Conservation (phyloP, 2,329 filamentous ascomycete species). For the Microsporum canis region DNA sequence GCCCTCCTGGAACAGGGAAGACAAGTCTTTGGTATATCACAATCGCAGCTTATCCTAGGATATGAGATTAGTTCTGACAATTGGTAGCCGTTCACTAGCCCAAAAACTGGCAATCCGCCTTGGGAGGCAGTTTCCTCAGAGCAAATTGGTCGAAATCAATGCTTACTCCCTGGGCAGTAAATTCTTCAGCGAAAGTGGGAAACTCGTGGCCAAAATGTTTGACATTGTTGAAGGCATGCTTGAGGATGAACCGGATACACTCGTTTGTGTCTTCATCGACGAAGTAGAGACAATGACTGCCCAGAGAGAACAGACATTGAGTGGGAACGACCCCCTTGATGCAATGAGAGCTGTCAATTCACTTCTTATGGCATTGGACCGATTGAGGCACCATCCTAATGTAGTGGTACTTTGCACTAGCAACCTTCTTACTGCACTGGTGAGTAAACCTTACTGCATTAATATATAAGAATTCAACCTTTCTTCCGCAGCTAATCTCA, state of each 20-base stretch:
- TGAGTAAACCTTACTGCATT: constrained; percentile 13
- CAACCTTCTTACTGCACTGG: constrained; percentile 37
- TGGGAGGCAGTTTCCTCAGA: constrained; percentile 28
- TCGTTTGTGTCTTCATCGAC: constrained; percentile 40
- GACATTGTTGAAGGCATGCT: constrained; percentile 28
- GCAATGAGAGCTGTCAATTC: constrained; percentile 41
- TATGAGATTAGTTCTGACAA: not conserved
- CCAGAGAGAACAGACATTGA: constrained; percentile 31
- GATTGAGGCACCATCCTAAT: constrained; percentile 32
- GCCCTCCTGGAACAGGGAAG: constrained; percentile 90
- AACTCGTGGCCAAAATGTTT: constrained; percentile 35
- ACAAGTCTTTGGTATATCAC: constrained; percentile 71
- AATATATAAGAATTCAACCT: too few relatives aligned
- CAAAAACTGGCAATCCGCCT: constrained; percentile 42
- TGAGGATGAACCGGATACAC: constrained; percentile 29
- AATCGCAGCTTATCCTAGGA: constrained; percentile 53
- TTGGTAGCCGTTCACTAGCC: constrained; percentile 31
- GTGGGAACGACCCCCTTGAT: constrained; percentile 36
- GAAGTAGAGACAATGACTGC: constrained; percentile 42
- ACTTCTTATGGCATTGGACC: constrained; percentile 39
- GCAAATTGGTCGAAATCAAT: constrained; percentile 38
- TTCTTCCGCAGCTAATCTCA: not conserved
- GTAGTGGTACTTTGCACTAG: constrained; percentile 42
- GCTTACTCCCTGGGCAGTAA: constrained; percentile 38
- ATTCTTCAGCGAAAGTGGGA: constrained; percentile 39